Evolutionary conservation across 1,284 basidiomycete genomes (phyloP).

Genomic region (Acaromyces ingoldii): DNA sequence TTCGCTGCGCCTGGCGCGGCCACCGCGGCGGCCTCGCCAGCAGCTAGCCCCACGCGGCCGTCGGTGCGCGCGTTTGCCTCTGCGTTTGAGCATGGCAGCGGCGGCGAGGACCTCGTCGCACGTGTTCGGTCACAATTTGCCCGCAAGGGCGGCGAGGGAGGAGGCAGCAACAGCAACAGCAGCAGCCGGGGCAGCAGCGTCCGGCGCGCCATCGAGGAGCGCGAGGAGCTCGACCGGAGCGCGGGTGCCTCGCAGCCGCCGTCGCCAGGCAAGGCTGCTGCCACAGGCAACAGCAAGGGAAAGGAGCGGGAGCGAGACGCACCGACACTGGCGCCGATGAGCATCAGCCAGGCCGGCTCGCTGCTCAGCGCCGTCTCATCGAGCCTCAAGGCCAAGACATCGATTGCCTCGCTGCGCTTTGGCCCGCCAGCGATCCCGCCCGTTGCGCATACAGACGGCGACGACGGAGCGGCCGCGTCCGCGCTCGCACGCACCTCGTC

Average conservation of each 20-base stretch:
- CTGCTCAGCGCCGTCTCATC: too few species aligned
- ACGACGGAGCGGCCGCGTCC: too few species aligned
- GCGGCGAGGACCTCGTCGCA: background rate
- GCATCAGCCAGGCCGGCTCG: too few species aligned
- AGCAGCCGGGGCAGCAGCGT: constrained; percentile 7
- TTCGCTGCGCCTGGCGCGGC: too few species aligned
- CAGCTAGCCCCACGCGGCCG: background rate
- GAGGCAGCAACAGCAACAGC: background rate
- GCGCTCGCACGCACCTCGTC: too few species aligned
- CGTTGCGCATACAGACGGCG: too few species aligned
- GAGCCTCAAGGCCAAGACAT: too few species aligned
- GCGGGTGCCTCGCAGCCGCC: background rate
- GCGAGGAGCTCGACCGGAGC: constrained; percentile 21
- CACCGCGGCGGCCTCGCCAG: background rate
- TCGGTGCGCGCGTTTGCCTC: constrained; percentile 1
- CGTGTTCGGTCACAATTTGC: background rate
- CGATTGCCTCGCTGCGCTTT: too few species aligned
- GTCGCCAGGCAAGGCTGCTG: background rate
- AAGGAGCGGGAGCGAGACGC: background rate
- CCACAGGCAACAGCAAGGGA: background rate
- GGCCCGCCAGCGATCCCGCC: too few species aligned
- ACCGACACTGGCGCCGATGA: background rate
- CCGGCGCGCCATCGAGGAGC: constrained; percentile 18
- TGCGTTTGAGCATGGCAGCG: background rate
- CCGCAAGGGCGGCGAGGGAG: background rate